phyloP scores from a whole-genome alignment of 169 alveolate species.

The Cryptosporidium parvum region DNA sequence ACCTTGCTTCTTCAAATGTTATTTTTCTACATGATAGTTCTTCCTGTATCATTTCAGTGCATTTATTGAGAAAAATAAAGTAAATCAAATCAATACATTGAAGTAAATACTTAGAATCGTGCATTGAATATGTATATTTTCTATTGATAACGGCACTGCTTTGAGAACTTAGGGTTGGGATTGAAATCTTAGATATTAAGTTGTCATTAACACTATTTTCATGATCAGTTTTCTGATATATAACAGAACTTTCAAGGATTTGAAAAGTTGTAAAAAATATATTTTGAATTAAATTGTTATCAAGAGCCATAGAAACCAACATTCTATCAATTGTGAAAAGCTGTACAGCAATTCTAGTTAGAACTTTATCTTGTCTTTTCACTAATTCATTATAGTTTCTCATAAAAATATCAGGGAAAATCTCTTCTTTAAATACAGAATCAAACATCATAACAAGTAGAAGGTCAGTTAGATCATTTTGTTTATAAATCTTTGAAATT shows the following conservation, averaged over 20 bases:
- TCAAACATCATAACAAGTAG: conserved; percentile 37
- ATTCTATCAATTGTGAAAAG: conserved; percentile 60
- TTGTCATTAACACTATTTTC: not conserved
- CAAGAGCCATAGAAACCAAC: conserved; percentile 35
- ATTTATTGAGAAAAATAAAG: conserved; percentile 26
- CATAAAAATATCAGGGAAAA: conserved; percentile 42
- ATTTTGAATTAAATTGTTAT: conserved; percentile 18
- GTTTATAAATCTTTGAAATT: conserved; percentile 5
- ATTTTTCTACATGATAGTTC: not conserved
- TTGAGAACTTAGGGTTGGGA: conserved; percentile 23
- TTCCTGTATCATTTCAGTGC: conserved; percentile 1
- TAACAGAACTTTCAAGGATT: conserved; percentile 9
- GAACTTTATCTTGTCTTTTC: conserved; percentile 47
- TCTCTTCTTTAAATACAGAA: conserved; percentile 23
- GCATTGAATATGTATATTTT: conserved; percentile 59
- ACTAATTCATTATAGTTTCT: conserved; percentile 55
- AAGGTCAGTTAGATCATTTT: conserved; percentile 57
- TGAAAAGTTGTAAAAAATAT: conserved; percentile 68
- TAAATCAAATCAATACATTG: conserved; percentile 34
- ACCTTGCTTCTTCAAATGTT: not conserved
- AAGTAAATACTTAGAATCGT: conserved; percentile 50
- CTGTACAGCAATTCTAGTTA: conserved; percentile 72
- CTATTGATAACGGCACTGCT: conserved; percentile 12
- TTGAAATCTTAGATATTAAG: not conserved
- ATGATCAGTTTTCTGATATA: not conserved